Base-by-base conservation (phyloP, 2,329 filamentous ascomycete genomes). In the Colletotrichum spinosum region DNA sequence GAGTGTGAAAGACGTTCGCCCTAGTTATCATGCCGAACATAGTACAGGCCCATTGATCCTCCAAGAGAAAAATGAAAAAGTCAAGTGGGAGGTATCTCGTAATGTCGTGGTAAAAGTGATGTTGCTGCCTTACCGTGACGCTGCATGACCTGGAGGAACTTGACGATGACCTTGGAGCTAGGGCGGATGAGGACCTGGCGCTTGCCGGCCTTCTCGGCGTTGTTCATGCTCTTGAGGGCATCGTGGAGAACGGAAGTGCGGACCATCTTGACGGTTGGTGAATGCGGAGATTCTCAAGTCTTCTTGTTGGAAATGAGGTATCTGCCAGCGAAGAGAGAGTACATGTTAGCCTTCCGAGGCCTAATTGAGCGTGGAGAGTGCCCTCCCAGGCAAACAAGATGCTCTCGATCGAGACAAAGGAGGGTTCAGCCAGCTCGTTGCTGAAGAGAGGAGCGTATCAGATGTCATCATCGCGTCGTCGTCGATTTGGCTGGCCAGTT, bases 1-100 rank as follows among this genome's bases (percentile, higher is more conserved):
- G 80, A 72, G 72, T 72, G 81, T 88, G 88, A 89, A 91, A 64
- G 90, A 95, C 90, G 89, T 89, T 93, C 90, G 91, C 93, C 80
- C 95, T 97, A 99, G 96, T 98, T 98, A 98, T 98, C 93, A 97
- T 92, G 91, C 94, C 95, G 96, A 96, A 90, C 77, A 74, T 45
- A 15, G 72, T 72, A 54, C 48, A 59, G 38, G n/a, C 11, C 42
- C 37, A 49, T 33, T 6, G 34, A 4, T 55, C 45, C 50, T 46
- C 48, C 60, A 68, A 67, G 48, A 63, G 60, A 51, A 12, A 38
- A 50, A 9, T n/a, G 37, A 55, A 55, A 9, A 12, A 17, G 56
- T 15, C 44, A 38, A 58, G 46, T 13, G 11, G 6, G 34, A 48
- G 15, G 8, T 55, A 52, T 49, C 65, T 58, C 8, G 12, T n/a